Percentiles rank a stretch among this genome's conserved stretches.
These are phyloP conservation scores for Dactylellina cionopaga DNA, from an alignment of 2,329 filamentous ascomycete genomes.

Conservation along the genomic window DNA sequence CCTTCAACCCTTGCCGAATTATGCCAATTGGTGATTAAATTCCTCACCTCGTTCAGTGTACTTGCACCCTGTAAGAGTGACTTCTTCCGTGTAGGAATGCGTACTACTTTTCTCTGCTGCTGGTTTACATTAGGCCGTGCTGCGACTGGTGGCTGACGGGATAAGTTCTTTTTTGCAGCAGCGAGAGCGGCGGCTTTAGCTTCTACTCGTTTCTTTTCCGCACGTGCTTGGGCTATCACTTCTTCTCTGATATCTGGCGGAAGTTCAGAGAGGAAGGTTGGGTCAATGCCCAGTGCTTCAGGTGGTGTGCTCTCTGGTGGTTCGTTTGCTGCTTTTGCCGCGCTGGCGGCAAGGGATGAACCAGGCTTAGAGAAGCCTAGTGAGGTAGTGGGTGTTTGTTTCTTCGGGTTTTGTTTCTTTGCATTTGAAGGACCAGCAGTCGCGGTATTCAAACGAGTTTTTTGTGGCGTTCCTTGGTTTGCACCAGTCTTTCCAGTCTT, in stretches of 20 bases:
- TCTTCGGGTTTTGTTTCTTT: conserved; percentile 72
- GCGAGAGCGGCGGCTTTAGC: conserved; percentile 70
- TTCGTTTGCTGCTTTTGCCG: neutral
- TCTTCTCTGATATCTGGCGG: conserved; percentile 83
- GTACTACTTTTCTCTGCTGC: conserved; percentile 47
- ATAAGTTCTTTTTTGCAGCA: conserved; percentile 62
- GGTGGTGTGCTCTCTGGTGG: conserved; percentile 17
- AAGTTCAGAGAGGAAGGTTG: conserved; percentile 78
- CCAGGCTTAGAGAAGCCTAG: conserved; percentile 70
- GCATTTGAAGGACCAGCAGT: conserved; percentile 64
- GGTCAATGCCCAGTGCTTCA: conserved; percentile 42
- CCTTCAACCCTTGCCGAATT: conserved; percentile 75
- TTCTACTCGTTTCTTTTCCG: conserved; percentile 51
- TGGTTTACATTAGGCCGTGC: neutral
- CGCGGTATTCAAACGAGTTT: conserved; percentile 61
- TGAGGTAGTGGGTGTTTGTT: conserved; percentile 69
- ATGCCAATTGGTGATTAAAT: conserved; percentile 81
- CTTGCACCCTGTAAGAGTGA: conserved; percentile 56
- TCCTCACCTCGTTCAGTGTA: conserved; percentile 71
- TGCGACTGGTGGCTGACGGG: conserved; percentile 15
- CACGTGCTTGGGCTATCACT: conserved; percentile 68
- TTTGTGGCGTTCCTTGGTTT: conserved; percentile 66
- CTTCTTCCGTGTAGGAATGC: conserved; percentile 55
- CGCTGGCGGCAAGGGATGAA: conserved; percentile 70
- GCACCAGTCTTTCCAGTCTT: conserved; percentile 49